Conservation (phyloP, 257 asterid genomes). For the Fraxinus pennsylvanica region DNA sequence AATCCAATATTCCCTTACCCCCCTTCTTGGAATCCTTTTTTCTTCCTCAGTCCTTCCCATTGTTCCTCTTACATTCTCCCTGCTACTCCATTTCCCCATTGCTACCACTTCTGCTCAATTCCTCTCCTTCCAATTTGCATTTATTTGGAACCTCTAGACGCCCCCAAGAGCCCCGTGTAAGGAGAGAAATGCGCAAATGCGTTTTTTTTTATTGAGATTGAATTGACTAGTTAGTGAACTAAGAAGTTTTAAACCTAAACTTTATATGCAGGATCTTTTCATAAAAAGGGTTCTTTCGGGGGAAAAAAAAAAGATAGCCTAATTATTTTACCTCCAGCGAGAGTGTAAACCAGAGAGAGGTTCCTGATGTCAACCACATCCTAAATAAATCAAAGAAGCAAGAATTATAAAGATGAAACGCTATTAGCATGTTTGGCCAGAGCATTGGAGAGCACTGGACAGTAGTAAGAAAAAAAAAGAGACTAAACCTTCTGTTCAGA, state of each 20-base stretch:
- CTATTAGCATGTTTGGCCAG: not conserved
- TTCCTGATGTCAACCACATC: conserved; percentile 88
- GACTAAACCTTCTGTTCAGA: not conserved
- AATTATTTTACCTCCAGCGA: conserved; percentile 71
- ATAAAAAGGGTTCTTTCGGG: not conserved
- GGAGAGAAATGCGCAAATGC: not conserved
- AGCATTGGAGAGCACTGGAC: not conserved
- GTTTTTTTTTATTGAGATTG: not conserved
- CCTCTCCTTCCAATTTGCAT: not conserved
- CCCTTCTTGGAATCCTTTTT: too few species aligned
- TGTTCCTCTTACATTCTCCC: not conserved
- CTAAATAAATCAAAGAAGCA: conserved; percentile 34
- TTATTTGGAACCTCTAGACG: not conserved
- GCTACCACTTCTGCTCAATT: not conserved
- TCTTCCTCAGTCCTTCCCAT: too few species aligned
- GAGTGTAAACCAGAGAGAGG: conserved; percentile 87
- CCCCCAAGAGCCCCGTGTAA: not conserved
- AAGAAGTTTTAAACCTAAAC: not conserved
- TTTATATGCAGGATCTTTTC: not conserved
- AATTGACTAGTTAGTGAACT: not conserved
- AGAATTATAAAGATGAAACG: not conserved
- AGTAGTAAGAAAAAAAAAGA: too few species aligned
- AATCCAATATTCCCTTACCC: not conserved
- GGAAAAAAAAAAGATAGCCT: not conserved
- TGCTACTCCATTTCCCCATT: not conserved